Conservation (phyloP, 2,329 filamentous ascomycete genomes). For the Pseudogymnoascus sp. region DNA sequence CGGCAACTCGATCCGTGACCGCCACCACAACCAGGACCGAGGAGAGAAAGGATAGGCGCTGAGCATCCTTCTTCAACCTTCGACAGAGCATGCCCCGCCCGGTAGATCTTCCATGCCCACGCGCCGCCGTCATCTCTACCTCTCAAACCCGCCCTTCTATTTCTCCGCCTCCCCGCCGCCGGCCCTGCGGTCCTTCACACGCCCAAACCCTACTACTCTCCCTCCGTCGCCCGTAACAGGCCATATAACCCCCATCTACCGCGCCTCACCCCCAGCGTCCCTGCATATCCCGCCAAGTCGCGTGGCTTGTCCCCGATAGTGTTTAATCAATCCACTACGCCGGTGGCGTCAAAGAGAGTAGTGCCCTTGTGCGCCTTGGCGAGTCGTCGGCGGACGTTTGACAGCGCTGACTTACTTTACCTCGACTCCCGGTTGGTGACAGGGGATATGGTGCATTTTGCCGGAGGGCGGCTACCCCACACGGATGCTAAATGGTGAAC, state of each 20-base stretch:
- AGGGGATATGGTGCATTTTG: neutral
- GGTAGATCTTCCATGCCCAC: neutral
- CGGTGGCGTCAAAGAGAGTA: neutral
- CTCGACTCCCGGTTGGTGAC: neutral
- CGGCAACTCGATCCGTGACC: neutral
- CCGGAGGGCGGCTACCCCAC: neutral
- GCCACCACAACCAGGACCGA: neutral
- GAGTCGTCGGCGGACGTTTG: neutral
- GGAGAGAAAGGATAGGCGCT: neutral
- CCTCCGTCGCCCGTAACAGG: neutral
- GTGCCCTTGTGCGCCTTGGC: neutral
- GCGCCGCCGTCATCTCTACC: neutral
- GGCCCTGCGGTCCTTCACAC: neutral
- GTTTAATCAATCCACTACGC: neutral
- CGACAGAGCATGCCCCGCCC: neutral
- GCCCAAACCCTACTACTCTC: neutral
- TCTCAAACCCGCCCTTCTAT: neutral
- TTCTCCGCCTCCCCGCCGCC: neutral
- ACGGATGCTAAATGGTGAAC: neutral
- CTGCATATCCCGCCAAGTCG: neutral
- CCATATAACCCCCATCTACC: neutral
- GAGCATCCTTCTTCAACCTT: neutral
- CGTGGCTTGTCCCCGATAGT: neutral
- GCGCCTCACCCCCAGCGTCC: neutral
- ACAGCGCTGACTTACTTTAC: neutral